Percentiles rank a stretch among this genome's conserved stretches.
These are phyloP conservation scores for Metarhizium brunneum DNA, from an alignment of 2,329 filamentous ascomycete species.

Conservation along the genomic window DNA sequence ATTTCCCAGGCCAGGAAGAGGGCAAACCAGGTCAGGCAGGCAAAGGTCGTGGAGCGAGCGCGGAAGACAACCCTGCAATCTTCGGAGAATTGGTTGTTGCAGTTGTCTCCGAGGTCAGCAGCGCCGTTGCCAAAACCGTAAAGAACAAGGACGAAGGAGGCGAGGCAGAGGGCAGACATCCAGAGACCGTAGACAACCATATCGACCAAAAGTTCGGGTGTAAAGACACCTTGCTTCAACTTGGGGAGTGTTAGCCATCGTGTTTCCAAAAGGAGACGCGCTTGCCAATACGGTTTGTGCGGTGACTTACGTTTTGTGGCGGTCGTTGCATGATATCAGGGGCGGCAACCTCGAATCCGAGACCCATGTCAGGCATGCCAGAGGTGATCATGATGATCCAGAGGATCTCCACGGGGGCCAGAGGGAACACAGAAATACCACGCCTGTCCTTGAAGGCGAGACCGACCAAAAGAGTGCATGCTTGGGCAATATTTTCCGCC, in stretches of 20 bases:
- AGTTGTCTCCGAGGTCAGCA: slow-evolving; percentile 45
- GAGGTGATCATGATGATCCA: slow-evolving; percentile 77
- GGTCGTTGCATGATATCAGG: slow-evolving; percentile 60
- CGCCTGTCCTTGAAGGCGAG: slow-evolving; percentile 58
- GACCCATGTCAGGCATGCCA: slow-evolving; percentile 64
- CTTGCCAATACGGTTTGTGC: not conserved
- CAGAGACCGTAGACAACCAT: slow-evolving; percentile 59
- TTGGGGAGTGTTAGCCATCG: slow-evolving; percentile 7
- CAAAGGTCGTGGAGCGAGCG: slow-evolving; percentile 63
- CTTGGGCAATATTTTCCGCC: slow-evolving; percentile 61
- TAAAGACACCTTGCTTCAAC: slow-evolving; percentile 49
- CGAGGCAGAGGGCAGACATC: slow-evolving; percentile 52
- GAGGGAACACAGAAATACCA: slow-evolving; percentile 58
- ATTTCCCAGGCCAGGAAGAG: slow-evolving; percentile 71
- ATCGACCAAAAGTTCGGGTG: slow-evolving; percentile 53
- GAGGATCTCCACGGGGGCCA: slow-evolving; percentile 64
- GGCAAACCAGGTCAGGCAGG: slow-evolving; percentile 63
- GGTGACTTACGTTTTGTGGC: slow-evolving; percentile 47
- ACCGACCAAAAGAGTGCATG: slow-evolving; percentile 57
- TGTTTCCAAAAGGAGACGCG: not conserved
- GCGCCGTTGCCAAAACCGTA: slow-evolving; percentile 37
- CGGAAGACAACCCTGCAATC: slow-evolving; percentile 55
- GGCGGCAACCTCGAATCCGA: slow-evolving; percentile 60
- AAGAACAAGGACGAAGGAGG: slow-evolving; percentile 42
- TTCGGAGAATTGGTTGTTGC: slow-evolving; percentile 46